Evolutionary conservation across 1,139 yeast species (phyloP).

Genomic region (Pichia cactophila): DNA sequence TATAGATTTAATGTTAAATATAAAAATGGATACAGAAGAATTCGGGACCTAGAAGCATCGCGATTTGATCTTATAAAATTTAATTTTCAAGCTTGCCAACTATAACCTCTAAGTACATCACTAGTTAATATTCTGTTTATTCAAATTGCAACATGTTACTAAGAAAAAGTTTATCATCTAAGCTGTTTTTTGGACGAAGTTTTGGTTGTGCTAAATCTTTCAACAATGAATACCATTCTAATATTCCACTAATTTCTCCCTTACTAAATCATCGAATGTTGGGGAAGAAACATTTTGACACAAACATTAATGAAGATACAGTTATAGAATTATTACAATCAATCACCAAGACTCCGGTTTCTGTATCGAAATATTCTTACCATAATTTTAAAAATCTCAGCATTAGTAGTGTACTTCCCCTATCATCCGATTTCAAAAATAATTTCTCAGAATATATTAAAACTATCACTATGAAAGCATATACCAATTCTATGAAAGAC

Average conservation of each 20-base stretch:
- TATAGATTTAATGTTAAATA: no score
- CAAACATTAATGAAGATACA: constrained; percentile 14
- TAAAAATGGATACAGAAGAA: no score
- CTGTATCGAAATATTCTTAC: constrained; percentile 14
- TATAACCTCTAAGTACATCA: no score
- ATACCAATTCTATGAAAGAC: constrained; percentile 4
- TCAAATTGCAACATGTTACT: neutral
- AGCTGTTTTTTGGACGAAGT: neutral
- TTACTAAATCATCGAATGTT: constrained; percentile 8
- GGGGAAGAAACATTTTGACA: constrained; percentile 9
- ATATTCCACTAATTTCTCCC: constrained; percentile 10
- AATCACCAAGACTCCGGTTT: constrained; percentile 17
- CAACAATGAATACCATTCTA: neutral
- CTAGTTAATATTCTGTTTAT: neutral
- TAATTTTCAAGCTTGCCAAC: no score
- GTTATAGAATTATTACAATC: constrained; percentile 16
- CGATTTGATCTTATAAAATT: no score
- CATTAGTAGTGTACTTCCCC: constrained; percentile 16
- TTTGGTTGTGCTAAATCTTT: neutral
- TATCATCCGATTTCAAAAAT: constrained; percentile 5
- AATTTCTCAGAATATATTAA: constrained; percentile 15
- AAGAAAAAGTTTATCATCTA: no score
- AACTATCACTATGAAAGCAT: constrained; percentile 16
- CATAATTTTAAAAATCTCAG: constrained; percentile 16
- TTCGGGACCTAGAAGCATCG: no score